Evolutionary conservation across 2,329 filamentous ascomycete genomes (phyloP), one percentile per base, ranked within the genome.

Genomic region (Cytospora piceae): DNA sequence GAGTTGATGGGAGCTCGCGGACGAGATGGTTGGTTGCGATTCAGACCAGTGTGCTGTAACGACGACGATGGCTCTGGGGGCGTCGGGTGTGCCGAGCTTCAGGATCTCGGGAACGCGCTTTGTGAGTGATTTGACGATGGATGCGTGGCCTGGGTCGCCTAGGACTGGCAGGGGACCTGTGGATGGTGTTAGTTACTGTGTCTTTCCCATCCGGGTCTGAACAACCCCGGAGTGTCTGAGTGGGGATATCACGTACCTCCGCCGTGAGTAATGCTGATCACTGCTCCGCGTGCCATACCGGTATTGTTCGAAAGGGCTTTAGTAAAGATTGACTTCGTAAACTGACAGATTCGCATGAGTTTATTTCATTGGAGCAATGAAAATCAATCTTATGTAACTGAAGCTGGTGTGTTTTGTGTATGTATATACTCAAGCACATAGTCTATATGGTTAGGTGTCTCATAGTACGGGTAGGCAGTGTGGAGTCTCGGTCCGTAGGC

Each of bases 31-130:
- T 1, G 85, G 85, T 11, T 73, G 74, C 17, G 68, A 56, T 3
- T 81, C 81, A 2, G 79, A 80, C 85, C 85, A 87, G 75, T 87
- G 85, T 4, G 85, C 85, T 0, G 85, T 87, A 17, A 87, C 79
- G 37, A 87, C 75, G 12, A 87, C 76, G 55, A 87, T 85, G 29
- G 82, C 85, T 12, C 77, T 77, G 0, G 80, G 82, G 15, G 81
- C 78, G 1, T 82, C 75, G 1, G 81, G 73, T 0, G 84, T 85
- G 49, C 80, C 79, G 2, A 89, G 79, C 69, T 80, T 79, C 56
- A 89, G 80, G 59, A 88, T 79, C 71, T 81, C 76, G 58, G 86
- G 86, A 8, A 88, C 81, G 12, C 80, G 79, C 5, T 78, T 81
- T 64, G 79, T 79, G 66, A 88, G 78, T 0, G 84, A 87, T 58